These are phyloP conservation scores for Colletotrichum endophyticum DNA, from an alignment of 2,329 filamentous ascomycete species.

Conservation along the genomic window DNA sequence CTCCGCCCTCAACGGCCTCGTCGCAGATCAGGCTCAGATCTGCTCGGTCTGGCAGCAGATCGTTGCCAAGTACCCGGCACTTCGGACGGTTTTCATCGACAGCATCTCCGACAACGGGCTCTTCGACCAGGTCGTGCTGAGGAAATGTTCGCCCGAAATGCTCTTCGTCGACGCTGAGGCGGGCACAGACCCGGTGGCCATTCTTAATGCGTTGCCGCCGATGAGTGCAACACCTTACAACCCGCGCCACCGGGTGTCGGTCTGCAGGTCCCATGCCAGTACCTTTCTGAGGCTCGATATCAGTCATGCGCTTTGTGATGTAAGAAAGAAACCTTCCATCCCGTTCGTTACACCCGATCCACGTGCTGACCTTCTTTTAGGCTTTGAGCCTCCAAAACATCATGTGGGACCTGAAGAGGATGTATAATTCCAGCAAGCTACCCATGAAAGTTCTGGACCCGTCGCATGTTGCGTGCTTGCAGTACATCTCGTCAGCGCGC, in stretches of 20 bases:
- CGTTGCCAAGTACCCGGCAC: conserved; percentile 46
- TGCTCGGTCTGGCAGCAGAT: conserved; percentile 57
- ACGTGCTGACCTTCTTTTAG: background rate
- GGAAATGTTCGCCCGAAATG: conserved; percentile 53
- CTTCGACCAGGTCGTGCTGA: conserved; percentile 55
- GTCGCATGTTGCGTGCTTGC: conserved; percentile 42
- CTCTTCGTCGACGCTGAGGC: conserved; percentile 54
- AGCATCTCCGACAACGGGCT: conserved; percentile 52
- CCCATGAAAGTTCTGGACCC: conserved; percentile 37
- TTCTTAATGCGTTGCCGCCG: conserved; percentile 47
- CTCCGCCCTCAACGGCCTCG: conserved; percentile 36
- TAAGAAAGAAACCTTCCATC: conserved; percentile 21
- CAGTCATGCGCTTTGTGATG: conserved; percentile 57
- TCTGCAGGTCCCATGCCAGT: conserved; percentile 48
- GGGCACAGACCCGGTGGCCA: conserved; percentile 39
- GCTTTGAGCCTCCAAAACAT: conserved; percentile 47
- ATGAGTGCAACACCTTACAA: conserved; percentile 39
- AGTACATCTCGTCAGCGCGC: conserved; percentile 37
- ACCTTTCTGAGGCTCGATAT: conserved; percentile 55
- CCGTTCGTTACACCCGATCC: background rate
- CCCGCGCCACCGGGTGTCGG: conserved; percentile 55
- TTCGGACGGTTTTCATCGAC: conserved; percentile 58
- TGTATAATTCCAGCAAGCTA: conserved; percentile 43
- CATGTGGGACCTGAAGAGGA: conserved; percentile 50
- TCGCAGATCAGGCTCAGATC: conserved; percentile 47